These are phyloP conservation scores for Fagus sylvatica DNA, from an alignment of 306 rosid species.

Conservation along the genomic window DNA sequence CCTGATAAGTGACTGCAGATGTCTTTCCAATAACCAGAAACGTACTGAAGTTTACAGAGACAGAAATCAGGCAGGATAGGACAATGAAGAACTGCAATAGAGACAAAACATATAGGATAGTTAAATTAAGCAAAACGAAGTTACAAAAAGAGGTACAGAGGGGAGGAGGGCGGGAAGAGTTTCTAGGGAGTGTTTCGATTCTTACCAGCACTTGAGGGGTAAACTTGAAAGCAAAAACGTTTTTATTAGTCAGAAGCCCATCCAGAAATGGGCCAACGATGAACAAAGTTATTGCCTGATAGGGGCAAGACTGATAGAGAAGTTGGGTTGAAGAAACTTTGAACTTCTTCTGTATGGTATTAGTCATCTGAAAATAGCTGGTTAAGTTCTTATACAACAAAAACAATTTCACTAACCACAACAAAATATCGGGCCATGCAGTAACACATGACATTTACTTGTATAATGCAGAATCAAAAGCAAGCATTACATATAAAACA, in stretches of 20 bases:
- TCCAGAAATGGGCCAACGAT: conserved; percentile 84
- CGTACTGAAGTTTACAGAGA: conserved; percentile 90
- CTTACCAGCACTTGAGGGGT: conserved; percentile 86
- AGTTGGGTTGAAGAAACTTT: conserved; percentile 96
- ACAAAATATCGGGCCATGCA: neutral
- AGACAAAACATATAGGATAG: neutral
- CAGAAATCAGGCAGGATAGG: conserved; percentile 84
- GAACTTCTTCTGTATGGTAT: conserved; percentile 87
- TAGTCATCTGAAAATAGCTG: conserved; percentile 74
- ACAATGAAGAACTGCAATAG: conserved; percentile 61
- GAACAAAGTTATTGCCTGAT: conserved; percentile 78
- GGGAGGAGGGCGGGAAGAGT: neutral
- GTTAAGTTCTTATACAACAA: conserved; percentile 51
- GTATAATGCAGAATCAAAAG: neutral
- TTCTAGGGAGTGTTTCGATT: neutral
- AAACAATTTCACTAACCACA: neutral
- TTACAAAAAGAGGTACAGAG: neutral
- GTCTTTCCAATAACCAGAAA: conserved; percentile 96
- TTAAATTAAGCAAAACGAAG: neutral
- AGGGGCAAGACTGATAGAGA: conserved; percentile 87
- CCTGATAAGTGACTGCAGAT: conserved; percentile 93
- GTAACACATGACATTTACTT: neutral
- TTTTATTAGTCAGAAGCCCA: conserved; percentile 62
- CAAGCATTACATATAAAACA: neutral
- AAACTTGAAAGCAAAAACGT: conserved; percentile 79